Evolutionary conservation across 495 filamentous ascomycete genomes (phyloP), one percentile per base, ranked within the genome.

Genomic region (Penicillium paxilli): DNA sequence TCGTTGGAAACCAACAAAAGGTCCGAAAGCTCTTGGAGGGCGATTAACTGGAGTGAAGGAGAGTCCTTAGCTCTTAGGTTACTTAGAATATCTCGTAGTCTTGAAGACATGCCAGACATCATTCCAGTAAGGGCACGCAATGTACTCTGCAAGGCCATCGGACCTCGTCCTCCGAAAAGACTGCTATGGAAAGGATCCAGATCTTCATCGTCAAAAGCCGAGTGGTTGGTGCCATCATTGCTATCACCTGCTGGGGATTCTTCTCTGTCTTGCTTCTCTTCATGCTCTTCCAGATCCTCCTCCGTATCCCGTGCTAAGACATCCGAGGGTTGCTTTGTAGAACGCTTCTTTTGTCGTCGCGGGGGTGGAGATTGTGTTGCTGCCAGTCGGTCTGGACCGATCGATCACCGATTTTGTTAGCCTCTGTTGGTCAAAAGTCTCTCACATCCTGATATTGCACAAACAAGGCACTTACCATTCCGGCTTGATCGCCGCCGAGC

Each of bases 1-100:
- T 98, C 95, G 51, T 93, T 98, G 5, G 92, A 96, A 14, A 98
- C 85, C 4, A 99, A 80, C 12, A 98, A 78, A 25, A 98, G 83
- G 68, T 98, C 93, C 1, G 95, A 95, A 5, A 99, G 81, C 58
- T 97, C 92, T 66, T 95, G 89, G 28, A 99, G 78, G 25, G 94
- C 95, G 59, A 96, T 91, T 41, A 96, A 75, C 71, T 98, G 95
- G 12, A 92, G 74, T 1, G 92, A 92, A 1, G 88, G 86, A 58
- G 97, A 90, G 35, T 92, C 91, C 69, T 95, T 95, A 59, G 88
- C 85, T 63, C 85, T 86, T 49, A 99, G 79, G 59, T 93, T 92
- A 62, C 76, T 80, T 55, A 98, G 81, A 46, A 96, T 89, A 54
- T 91, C 88, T 23, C 94, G 84, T 38, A 99, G 74, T 40, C 90